Conservation (phyloP, 495 filamentous ascomycete species). For the Acidomyces sp. region DNA sequence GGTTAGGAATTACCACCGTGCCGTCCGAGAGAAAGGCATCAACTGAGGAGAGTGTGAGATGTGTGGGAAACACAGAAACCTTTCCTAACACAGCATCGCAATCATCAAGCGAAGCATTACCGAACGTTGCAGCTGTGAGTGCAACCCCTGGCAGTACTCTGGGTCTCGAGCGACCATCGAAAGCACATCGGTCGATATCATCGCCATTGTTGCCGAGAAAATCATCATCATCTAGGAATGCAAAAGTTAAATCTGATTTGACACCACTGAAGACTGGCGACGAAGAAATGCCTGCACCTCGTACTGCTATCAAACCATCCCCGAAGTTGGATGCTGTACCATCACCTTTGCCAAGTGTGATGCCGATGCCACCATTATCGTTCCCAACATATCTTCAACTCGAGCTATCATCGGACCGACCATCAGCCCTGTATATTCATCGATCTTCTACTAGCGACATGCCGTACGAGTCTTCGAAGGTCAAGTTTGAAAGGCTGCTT, state of each 20-base stretch:
- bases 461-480: constrained; percentile 89
- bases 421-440: constrained; percentile 81
- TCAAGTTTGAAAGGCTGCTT: constrained; percentile 84
- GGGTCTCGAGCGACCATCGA: constrained; percentile 16
- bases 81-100: no score
- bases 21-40: no score
- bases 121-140: constrained; percentile 15
- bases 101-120: background rate
- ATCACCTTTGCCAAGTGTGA: constrained; percentile 54
- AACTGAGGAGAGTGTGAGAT: no score
- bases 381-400: constrained; percentile 80
- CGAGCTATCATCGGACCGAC: constrained; percentile 66
- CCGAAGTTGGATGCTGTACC: constrained; percentile 25
- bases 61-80: no score
- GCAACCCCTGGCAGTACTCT: constrained; percentile 14
- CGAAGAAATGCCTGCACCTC: background rate
- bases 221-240: constrained; percentile 23
- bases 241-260: constrained; percentile 13
- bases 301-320: constrained; percentile 5
- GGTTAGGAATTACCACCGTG: background rate
- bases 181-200: constrained; percentile 26
- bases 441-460: constrained; percentile 57
- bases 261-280: constrained; percentile 13
- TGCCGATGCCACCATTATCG: constrained; percentile 74
- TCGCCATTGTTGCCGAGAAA: constrained; percentile 30